Evolutionary conservation across 2,329 filamentous ascomycete species (phyloP).

Genomic region (Fusarium sororula): DNA sequence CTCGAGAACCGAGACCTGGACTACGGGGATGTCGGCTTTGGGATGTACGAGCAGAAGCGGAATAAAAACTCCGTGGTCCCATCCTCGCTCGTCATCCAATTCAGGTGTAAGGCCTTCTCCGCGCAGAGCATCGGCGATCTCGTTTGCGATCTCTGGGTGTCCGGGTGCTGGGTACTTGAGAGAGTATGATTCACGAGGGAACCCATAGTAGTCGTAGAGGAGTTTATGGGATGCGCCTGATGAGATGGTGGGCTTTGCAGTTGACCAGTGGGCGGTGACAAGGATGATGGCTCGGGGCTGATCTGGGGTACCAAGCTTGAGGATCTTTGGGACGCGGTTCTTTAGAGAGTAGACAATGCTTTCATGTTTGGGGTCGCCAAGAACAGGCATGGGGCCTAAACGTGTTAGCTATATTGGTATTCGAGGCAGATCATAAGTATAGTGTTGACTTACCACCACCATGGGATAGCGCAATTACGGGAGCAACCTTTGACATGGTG

Average conservation of each 20-base stretch:
- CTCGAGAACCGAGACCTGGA: slow-evolving; percentile 65
- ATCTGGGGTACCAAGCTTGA: slow-evolving; percentile 61
- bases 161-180: slow-evolving; percentile 67
- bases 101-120: slow-evolving; percentile 55
- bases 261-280: slow-evolving; percentile 68
- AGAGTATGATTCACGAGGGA: slow-evolving; percentile 63
- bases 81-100: slow-evolving; percentile 55
- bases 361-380: slow-evolving; percentile 63
- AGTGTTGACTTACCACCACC: slow-evolving; percentile 52
- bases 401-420: background rate
- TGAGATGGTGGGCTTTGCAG: slow-evolving; percentile 59
- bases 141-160: slow-evolving; percentile 60
- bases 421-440: background rate
- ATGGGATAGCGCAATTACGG: slow-evolving; percentile 60
- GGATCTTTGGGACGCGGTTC: slow-evolving; percentile 62
- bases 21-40: slow-evolving; percentile 60
- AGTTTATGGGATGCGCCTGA: slow-evolving; percentile 58
- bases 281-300: slow-evolving; percentile 63
- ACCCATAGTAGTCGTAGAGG: slow-evolving; percentile 68
- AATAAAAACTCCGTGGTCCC: slow-evolving; percentile 71
- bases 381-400: slow-evolving; percentile 64
- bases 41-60: slow-evolving; percentile 65
- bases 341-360: slow-evolving; percentile 61
- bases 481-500: slow-evolving; percentile 53
- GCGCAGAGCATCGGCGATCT: slow-evolving; percentile 57